Evolutionary conservation across 495 filamentous ascomycete genomes (phyloP).

Genomic region (Endocarpon pusillum): DNA sequence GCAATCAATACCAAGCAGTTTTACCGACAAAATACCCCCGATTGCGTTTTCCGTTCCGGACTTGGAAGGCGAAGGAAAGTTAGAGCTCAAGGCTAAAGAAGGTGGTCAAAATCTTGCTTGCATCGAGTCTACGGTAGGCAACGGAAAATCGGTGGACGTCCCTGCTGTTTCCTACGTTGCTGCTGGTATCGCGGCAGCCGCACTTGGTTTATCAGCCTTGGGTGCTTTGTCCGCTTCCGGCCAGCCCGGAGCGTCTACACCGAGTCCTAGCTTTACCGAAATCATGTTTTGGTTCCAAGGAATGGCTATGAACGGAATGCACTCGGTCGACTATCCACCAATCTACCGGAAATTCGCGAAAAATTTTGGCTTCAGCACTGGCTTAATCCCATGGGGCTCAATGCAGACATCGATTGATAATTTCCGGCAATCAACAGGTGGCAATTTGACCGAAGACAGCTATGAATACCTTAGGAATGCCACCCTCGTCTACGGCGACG

Average conservation of each 20-base stretch:
- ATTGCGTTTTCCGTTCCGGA: conserved; percentile 86
- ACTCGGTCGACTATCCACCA: conserved; percentile 70
- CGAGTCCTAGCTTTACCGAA: conserved; percentile 74
- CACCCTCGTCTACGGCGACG: conserved; percentile 46
- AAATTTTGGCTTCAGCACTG: conserved; percentile 88
- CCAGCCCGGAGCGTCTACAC: conserved; percentile 42
- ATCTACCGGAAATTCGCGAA: conserved; percentile 76
- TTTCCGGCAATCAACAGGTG: conserved; percentile 66
- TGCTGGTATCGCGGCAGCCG: conserved; percentile 72
- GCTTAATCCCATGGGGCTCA: conserved; percentile 61
- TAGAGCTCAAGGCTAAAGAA: conserved; percentile 51
- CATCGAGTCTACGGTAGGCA: conserved; percentile 62
- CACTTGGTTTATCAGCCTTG: conserved; percentile 55
- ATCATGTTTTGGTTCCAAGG: conserved; percentile 84
- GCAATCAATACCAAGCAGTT: conserved; percentile 49
- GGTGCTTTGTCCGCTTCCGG: conserved; percentile 51
- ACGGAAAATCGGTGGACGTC: conserved; percentile 65
- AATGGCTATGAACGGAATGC: conserved; percentile 89
- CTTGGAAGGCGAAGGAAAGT: conserved; percentile 69
- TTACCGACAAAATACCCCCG: conserved; percentile 58
- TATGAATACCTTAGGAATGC: conserved; percentile 57
- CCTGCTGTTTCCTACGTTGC: conserved; percentile 72
- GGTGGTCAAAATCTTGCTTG: conserved; percentile 54
- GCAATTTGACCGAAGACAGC: conserved; percentile 66
- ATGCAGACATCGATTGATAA: conserved; percentile 75